These are phyloP conservation scores for Psidium guajava DNA, from an alignment of 345 rosid genomes.

Conservation along the genomic window DNA sequence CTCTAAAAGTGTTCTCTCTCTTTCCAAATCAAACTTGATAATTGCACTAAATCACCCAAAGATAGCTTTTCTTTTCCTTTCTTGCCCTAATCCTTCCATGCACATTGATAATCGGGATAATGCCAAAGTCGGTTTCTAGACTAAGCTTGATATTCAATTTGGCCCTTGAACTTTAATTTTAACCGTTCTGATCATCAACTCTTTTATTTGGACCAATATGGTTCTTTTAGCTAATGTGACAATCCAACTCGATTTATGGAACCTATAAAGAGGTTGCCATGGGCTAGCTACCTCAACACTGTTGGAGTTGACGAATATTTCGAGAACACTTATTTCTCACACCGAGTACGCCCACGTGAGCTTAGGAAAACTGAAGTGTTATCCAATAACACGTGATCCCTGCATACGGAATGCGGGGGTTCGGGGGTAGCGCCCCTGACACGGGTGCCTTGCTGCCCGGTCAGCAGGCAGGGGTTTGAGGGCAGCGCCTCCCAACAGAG, in stretches of 20 bases:
- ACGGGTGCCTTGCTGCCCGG: too few relatives aligned
- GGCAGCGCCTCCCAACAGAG: too few relatives aligned
- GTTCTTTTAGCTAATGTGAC: background rate
- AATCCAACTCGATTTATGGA: background rate
- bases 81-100: background rate
- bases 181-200: background rate
- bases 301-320: too few relatives aligned
- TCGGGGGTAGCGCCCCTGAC: too few relatives aligned
- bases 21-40: background rate
- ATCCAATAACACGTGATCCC: too few relatives aligned
- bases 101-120: background rate
- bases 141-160: background rate
- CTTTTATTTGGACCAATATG: background rate
- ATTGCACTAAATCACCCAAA: background rate
- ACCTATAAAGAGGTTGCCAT: background rate
- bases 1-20: background rate
- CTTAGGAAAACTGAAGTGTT: too few relatives aligned
- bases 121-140: rapidly evolving
- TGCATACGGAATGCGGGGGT: too few relatives aligned
- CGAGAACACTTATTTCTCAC: too few relatives aligned
- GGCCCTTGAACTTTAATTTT: background rate
- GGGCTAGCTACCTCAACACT: too few relatives aligned
- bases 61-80: background rate
- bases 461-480: too few relatives aligned
- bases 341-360: too few relatives aligned